Evolutionary conservation across 2,329 filamentous ascomycete species (phyloP), one percentile per base, ranked within the genome.

Genomic region (Botrytis elliptica): DNA sequence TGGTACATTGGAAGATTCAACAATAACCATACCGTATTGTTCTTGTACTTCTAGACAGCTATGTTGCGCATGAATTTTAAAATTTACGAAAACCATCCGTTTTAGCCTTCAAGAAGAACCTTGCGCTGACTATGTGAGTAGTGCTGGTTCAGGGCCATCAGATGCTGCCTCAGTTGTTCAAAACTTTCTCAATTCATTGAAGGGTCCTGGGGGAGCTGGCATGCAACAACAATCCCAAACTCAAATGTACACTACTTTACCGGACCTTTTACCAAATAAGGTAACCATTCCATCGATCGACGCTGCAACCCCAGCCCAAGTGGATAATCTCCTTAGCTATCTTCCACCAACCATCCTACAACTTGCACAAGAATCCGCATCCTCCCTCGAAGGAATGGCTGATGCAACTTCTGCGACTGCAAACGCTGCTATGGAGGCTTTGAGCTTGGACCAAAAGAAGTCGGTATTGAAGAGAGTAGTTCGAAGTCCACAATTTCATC

Each of bases 401-500:
- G 93, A 97, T 76, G 90, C 92, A 1, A 89, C 89, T 62, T 85
- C 89, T 0, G 91, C 90, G 72, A 88, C 90, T 2, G 87, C 91
- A n/a, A 86, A 91, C 78, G 91, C 91, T 57, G 93, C 93, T 42
- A 90, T 93, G 76, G 88, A 91, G 75, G 91, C 92, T 10, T 87
- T 98, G 79, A 91, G 88, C 71, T 82, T 91, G 12, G 87, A 87
- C 4, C 91, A 96, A 81, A 98, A 98, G 86, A 93, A 92, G 80
- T 86, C 88, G 36, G 88, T 98, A 20, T 83, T 99, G 62, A 91
- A 90, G 81, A 92, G 91, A 80, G 94, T 98, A 12, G 84, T 98
- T 22, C 89, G 93, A 76, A 97, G 93, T 77, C 95, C 96, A 29
- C 96, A 99, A 81, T 94, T 99, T 80, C 89, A 90, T 75, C 96